phyloP scores from a whole-genome alignment of 2,329 filamentous ascomycete genomes.

The Cercospora sp. region DNA sequence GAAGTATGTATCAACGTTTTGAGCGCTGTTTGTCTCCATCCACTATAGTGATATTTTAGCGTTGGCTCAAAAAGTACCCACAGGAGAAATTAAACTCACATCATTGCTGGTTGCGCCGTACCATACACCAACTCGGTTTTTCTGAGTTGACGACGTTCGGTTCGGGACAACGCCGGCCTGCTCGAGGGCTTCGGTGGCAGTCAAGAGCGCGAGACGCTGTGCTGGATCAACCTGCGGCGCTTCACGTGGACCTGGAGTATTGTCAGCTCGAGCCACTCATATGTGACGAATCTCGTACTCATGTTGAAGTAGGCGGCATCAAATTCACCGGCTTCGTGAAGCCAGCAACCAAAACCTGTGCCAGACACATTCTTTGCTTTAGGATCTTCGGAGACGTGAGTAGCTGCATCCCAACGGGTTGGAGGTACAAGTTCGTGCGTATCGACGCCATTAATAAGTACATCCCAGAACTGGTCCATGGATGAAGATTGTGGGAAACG shows the following conservation, averaged over 20 bases:
- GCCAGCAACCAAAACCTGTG: conserved; percentile 38
- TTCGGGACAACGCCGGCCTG: conserved; percentile 32
- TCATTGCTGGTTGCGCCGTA: conserved; percentile 39
- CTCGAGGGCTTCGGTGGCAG: conserved; percentile 35
- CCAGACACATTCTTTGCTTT: conserved; percentile 32
- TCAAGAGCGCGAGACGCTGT: conserved; percentile 30
- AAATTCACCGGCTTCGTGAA: conserved; percentile 42
- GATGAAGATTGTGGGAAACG: conserved; percentile 28
- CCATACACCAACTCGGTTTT: conserved; percentile 36
- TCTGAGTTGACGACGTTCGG: conserved; percentile 33
- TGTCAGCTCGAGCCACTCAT: not conserved
- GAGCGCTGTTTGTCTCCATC: conserved; percentile 26
- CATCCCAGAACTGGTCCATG: conserved; percentile 30
- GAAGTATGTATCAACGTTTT: conserved; percentile 29
- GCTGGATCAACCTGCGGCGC: conserved; percentile 29
- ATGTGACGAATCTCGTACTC: conserved; percentile 17
- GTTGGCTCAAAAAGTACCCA: not conserved
- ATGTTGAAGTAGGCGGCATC: conserved; percentile 46
- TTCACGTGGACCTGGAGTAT: conserved; percentile 26
- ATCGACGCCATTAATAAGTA: conserved; percentile 25
- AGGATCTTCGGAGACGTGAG: conserved; percentile 43
- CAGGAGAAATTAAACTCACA: not conserved
- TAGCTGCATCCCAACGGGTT: conserved; percentile 37
- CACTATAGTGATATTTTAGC: conserved; percentile 11
- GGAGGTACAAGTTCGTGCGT: conserved; percentile 24